Evolutionary conservation across 176 grass and related monocot species (phyloP).

Genomic region (Juncus inflexus): DNA sequence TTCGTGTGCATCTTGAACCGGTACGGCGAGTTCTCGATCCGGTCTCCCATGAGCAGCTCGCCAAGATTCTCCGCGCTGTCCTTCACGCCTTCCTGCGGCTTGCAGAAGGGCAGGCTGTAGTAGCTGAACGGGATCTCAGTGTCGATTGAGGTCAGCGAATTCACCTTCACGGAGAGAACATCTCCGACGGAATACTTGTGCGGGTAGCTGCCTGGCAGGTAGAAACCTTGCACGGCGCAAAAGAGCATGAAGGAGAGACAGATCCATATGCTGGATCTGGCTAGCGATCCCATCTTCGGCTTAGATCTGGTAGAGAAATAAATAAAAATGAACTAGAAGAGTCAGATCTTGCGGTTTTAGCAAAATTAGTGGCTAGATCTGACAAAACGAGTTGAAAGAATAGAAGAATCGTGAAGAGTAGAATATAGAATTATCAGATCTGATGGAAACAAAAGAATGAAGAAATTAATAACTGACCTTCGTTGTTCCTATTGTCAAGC

Average conservation of each 20-base stretch:
- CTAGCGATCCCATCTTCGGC: slow-evolving; percentile 19
- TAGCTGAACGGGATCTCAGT: slow-evolving; percentile 48
- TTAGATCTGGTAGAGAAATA: slow-evolving; percentile 16
- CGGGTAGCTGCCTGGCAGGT: slow-evolving; percentile 45
- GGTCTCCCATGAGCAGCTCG: slow-evolving; percentile 44
- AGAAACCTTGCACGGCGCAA: slow-evolving; percentile 28
- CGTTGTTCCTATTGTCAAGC: background rate
- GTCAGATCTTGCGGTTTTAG: slow-evolving; percentile 20
- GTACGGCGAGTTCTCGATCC: slow-evolving; percentile 45
- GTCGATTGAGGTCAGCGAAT: slow-evolving; percentile 45
- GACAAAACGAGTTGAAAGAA: background rate
- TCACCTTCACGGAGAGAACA: slow-evolving; percentile 38
- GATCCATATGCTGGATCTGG: slow-evolving; percentile 25
- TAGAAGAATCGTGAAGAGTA: background rate
- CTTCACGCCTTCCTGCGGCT: slow-evolving; percentile 34
- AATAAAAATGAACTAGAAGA: background rate
- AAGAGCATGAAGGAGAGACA: slow-evolving; percentile 6
- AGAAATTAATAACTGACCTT: background rate
- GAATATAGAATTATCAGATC: background rate
- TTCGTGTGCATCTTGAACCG: slow-evolving; percentile 42
- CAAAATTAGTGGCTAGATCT: background rate
- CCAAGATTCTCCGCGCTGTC: slow-evolving; percentile 48
- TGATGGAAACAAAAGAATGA: background rate
- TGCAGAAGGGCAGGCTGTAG: slow-evolving; percentile 47
- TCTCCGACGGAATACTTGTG: slow-evolving; percentile 28